These are phyloP conservation scores for Aspergillus affinis DNA, from an alignment of 495 filamentous ascomycete species.

Conservation along the genomic window DNA sequence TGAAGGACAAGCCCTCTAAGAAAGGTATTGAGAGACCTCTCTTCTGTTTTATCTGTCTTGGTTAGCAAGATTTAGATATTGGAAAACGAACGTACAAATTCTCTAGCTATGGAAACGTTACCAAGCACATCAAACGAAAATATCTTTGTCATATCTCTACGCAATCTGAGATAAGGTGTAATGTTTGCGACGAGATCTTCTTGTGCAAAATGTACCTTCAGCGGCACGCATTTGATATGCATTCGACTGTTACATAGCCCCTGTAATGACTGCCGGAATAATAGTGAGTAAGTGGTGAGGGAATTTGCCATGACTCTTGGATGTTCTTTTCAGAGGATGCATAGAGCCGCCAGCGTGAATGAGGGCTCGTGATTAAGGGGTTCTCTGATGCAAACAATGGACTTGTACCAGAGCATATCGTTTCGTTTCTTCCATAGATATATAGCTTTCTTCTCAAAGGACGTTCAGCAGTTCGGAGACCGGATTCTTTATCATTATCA, in stretches of 20 bases:
- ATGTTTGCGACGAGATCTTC: too few relatives aligned
- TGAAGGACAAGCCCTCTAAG: too few relatives aligned
- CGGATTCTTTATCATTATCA: conserved; percentile 10
- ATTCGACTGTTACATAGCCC: conserved; percentile 22
- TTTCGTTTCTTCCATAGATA: conserved; percentile 12
- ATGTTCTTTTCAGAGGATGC: conserved; percentile 9
- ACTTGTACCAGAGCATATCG: conserved; percentile 5
- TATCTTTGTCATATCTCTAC: too few relatives aligned
- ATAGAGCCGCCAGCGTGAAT: conserved; percentile 8
- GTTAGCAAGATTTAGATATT: too few relatives aligned
- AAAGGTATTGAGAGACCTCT: too few relatives aligned
- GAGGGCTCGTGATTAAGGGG: conserved; percentile 6
- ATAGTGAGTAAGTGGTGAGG: conserved; percentile 11
- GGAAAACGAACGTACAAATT: too few relatives aligned
- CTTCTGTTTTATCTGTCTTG: too few relatives aligned
- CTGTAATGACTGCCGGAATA: conserved; percentile 8
- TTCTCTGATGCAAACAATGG: conserved; percentile 10
- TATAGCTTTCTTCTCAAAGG: conserved; percentile 11
- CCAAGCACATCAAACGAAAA: too few relatives aligned
- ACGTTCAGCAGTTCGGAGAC: conserved; percentile 10
- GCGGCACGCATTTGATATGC: conserved; percentile 21
- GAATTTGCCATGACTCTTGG: conserved; percentile 5
- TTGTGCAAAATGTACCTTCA: too few relatives aligned
- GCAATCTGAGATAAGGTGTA: too few relatives aligned
- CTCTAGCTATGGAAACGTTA: too few relatives aligned